Evolutionary conservation across 306 rosid species (phyloP), one percentile per base, ranked within the genome.

Genomic region (Nissolia schottii): DNA sequence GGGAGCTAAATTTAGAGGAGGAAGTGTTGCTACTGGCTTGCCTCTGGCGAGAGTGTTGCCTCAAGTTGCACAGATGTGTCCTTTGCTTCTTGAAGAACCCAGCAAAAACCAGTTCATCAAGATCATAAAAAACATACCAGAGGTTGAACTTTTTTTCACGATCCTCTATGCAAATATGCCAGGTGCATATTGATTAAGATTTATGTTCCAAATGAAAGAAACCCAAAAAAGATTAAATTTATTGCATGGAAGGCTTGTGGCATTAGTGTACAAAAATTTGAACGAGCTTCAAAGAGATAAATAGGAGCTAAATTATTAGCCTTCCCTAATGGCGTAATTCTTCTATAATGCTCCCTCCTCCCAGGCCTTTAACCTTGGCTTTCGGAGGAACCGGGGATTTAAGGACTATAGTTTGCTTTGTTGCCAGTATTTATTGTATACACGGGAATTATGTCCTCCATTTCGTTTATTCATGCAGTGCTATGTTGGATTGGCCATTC

Each of bases 141-240:
- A 95, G 80, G 92, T 91, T 61, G 96, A 89, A 80, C 81, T 81
- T 70, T 91, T 95, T 75, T 88, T 88, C 87, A 87, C 97, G 73
- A 86, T 85, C 79, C 87, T 95, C 76, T 95, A 95, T 80, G 81
- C 99, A 64, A 87, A 85, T 31, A 79, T 86, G 82, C 84, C 87
- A 41, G 51, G 71, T 77, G 79, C 85, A 2, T 77, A 79, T 85
- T 78, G 46, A 60, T 71, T 58, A 80, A 64, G 59, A 73, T 45
- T 66, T 64, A 64, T 59, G 79, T 70, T 70, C 80, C 64, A 9
- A 80, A 29, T 24, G 62, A 56, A 64, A 82, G 38, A 51, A 74
- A 74, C 71, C 45, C 55, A 63, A 56, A 46, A 8, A 62, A 8
- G 56, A 49, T 71, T 62, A 34, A 51, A 63, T 75, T 73, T 59